These are phyloP conservation scores for Ophiocordyceps polyrhachis-furcata DNA, from an alignment of 2,329 filamentous ascomycete species.

Conservation along the genomic window DNA sequence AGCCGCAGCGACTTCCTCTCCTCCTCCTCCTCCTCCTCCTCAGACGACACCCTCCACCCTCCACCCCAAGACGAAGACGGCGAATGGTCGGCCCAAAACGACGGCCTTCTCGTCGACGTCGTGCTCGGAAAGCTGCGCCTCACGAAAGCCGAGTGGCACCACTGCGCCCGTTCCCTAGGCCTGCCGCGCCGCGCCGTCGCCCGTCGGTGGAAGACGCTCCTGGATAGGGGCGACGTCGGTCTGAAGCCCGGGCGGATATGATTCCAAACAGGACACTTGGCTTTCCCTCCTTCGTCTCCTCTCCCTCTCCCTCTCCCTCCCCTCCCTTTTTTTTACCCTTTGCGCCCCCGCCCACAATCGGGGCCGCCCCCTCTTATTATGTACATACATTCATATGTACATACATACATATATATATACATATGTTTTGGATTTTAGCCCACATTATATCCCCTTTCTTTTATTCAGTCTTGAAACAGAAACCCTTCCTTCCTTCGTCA, in stretches of 20 bases:
- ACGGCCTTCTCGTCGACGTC: constrained; percentile 46
- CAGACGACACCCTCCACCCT: too few species aligned
- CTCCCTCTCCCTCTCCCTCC: not conserved
- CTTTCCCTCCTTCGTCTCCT: not conserved
- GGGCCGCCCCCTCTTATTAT: too few species aligned
- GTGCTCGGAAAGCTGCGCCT: constrained; percentile 48
- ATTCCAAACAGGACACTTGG: not conserved
- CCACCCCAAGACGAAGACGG: constrained; percentile 19
- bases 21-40: too few species aligned
- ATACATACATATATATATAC: too few species aligned
- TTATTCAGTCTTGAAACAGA: too few species aligned
- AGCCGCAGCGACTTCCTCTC: constrained; percentile 19
- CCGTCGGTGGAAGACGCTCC: constrained; percentile 43
- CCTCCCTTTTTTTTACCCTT: not conserved
- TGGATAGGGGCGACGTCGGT: constrained; percentile 39
- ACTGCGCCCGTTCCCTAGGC: constrained; percentile 44
- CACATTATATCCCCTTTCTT: not conserved
- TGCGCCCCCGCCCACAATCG: too few species aligned
- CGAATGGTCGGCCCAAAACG: constrained; percentile 43
- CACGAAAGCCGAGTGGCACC: constrained; percentile 46
- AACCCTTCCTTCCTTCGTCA: too few species aligned
- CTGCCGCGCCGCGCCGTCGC: constrained; percentile 38
- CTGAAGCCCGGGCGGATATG: constrained; percentile 38
- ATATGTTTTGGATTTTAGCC: constrained; percentile 6
- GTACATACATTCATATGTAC: too few species aligned